These are phyloP conservation scores for Melampsora abietis-canadensis DNA, from an alignment of 1,284 basidiomycete species.

Conservation along the genomic window DNA sequence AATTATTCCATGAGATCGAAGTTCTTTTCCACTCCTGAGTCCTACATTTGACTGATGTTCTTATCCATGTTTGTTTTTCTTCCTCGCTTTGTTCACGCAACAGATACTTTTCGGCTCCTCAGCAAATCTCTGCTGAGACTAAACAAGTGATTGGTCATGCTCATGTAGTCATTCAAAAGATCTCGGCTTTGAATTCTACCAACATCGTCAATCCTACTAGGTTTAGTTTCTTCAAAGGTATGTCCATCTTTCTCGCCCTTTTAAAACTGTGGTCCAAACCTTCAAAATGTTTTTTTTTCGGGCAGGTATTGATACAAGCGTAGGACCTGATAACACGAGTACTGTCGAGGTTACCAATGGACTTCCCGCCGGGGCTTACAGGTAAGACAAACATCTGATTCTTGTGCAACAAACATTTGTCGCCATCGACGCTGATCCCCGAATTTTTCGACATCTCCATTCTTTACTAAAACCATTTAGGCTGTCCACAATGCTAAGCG, in stretches of 20 bases:
- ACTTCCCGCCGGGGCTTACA: slow-evolving; percentile 23
- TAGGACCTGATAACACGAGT: slow-evolving; percentile 3
- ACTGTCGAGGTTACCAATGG: slow-evolving; percentile 9
- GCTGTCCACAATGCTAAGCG: slow-evolving; percentile 6
- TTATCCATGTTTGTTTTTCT: neutral
- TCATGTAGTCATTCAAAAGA: slow-evolving; percentile 29
- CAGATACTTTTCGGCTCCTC: slow-evolving; percentile 35
- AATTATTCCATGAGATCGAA: neutral
- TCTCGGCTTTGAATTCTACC: slow-evolving; percentile 15
- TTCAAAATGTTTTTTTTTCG: neutral
- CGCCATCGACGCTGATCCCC: too few relatives aligned
- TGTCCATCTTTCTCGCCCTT: neutral
- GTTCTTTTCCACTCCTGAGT: neutral
- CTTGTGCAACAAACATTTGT: too few relatives aligned
- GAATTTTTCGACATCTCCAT: too few relatives aligned
- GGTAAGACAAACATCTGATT: neutral
- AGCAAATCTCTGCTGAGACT: slow-evolving; percentile 5
- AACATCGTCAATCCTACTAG: slow-evolving; percentile 4
- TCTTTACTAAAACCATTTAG: neutral
- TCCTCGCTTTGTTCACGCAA: neutral
- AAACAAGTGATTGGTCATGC: slow-evolving; percentile 37
- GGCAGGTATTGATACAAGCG: slow-evolving; percentile 20
- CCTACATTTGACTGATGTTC: neutral
- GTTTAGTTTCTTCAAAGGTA: slow-evolving; percentile 40
- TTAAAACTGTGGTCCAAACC: neutral